These are phyloP conservation scores for Brassica incana DNA, from an alignment of 345 rosid genomes.

Conservation along the genomic window DNA sequence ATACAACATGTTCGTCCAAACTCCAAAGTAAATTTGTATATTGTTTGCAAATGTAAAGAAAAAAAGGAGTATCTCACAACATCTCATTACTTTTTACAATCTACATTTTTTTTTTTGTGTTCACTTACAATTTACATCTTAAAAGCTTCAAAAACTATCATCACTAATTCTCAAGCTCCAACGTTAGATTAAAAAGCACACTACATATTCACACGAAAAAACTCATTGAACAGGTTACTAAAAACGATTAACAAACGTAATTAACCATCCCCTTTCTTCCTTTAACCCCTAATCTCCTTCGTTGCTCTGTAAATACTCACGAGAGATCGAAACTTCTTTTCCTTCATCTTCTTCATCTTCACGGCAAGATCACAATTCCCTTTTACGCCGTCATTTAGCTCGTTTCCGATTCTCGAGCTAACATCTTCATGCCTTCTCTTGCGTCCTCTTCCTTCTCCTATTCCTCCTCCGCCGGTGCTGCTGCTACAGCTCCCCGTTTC, in stretches of 20 bases:
- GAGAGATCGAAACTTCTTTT: constrained; percentile 39
- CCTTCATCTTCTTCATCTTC: constrained; percentile 27
- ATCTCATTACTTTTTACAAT: background rate
- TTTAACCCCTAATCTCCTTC: constrained; percentile 26
- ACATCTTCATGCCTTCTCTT: constrained; percentile 31
- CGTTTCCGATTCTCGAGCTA: constrained; percentile 18
- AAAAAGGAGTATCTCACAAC: background rate
- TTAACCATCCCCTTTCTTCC: background rate
- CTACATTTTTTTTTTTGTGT: background rate
- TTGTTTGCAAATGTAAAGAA: background rate
- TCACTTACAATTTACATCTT: constrained; percentile 6
- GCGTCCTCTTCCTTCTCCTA: constrained; percentile 8
- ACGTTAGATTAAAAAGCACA: constrained; percentile 14
- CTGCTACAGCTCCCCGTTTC: constrained; percentile 40
- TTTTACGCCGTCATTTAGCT: constrained; percentile 26
- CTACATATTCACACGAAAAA: background rate
- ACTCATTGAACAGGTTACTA: constrained; percentile 1
- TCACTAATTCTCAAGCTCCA: constrained; percentile 17
- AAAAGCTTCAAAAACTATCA: constrained; percentile 18
- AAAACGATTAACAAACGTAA: constrained; percentile 17
- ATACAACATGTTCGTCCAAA: constrained; percentile 7
- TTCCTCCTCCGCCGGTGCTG: constrained; percentile 18
- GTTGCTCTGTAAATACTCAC: constrained; percentile 37
- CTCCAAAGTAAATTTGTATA: background rate
- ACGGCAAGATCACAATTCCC: constrained; percentile 1